Base-by-base conservation (phyloP, 2,329 filamentous ascomycete species). In the Gliomastix tumulicola region DNA sequence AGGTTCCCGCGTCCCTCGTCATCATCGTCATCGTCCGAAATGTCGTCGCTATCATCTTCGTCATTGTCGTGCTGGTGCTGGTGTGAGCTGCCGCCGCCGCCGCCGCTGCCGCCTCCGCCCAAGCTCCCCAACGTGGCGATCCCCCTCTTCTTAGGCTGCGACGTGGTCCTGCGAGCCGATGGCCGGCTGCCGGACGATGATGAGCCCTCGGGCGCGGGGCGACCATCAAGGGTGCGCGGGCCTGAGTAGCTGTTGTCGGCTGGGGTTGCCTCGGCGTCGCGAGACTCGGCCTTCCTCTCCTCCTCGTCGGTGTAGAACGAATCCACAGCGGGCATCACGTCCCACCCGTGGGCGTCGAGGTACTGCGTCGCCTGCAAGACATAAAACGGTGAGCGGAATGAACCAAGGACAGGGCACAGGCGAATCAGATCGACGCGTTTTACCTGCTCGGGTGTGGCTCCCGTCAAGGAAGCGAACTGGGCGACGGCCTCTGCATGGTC, bases 291-390 rank as follows among this genome's bases (percentile, higher is more conserved):
- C 22, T 61, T 58, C 8, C 52, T 60, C 38, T 74, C 69, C 19
- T 79, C 75, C 22, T 69, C 61, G 39, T 76, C 68, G 41, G 69
- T 66, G 51, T 76, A 86, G 62, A 71, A 84, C 35, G 76, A 71
- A 21, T 75, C 69, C 37, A 75, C 71, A 13, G 82, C 82, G 9
- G 68, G 62, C 45, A 73, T 67, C 30, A 86, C 61, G 49, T 88
- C 73, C 81, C 84, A 88, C 44, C 72, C 63, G 49, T 73, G 79
- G 23, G 72, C 70, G 17, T 68, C 65, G 7, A 90, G 76, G 46
- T 84, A 84, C 42, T 81, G 69, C 38, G 68, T 68, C 32, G 84
- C 84, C 83, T 88, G 43, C 12, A 6, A 12, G 17, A 28, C 9
- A 7, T 21, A 21, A 6, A 30, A 30, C 21, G 15, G 5, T 25